phyloP scores from a whole-genome alignment of 163 green algal species.

The Scenedesmus sp. region DNA sequence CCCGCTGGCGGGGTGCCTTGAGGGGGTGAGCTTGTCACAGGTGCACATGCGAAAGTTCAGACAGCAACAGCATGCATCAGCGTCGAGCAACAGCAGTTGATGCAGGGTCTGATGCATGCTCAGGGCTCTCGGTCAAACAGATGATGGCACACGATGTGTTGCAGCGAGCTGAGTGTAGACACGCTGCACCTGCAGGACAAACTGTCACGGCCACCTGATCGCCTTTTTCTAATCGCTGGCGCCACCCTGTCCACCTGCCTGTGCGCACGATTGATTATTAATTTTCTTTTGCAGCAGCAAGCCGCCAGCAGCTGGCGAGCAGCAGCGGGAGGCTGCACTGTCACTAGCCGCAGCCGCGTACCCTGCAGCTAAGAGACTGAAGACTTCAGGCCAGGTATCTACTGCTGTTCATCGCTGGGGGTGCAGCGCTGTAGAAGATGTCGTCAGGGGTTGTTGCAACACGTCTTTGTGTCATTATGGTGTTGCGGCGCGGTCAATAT shows the following conservation, averaged over 20 bases:
- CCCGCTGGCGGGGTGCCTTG: not conserved
- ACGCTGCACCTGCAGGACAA: slow-evolving; percentile 1
- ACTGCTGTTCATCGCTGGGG: not conserved
- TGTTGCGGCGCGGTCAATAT: not conserved
- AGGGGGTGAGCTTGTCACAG: too few relatives aligned
- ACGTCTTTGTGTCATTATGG: not conserved
- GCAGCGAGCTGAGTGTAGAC: not conserved
- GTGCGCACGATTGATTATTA: too few relatives aligned
- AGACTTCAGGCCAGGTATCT: slow-evolving; percentile 34
- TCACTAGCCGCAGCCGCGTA: slow-evolving; percentile 2
- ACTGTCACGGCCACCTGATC: too few relatives aligned
- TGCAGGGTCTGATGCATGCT: not conserved
- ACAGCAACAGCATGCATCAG: not conserved
- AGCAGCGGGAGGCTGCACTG: not conserved
- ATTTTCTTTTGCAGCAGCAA: not conserved
- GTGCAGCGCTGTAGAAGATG: not conserved
- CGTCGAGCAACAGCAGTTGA: not conserved
- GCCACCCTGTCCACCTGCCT: not conserved
- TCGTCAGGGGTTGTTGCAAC: not conserved
- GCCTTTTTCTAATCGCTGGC: not conserved
- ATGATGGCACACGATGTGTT: not conserved
- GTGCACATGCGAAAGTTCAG: not conserved
- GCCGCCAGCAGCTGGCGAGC: not conserved
- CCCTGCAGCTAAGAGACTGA: slow-evolving; percentile 24
- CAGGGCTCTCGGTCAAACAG: not conserved